Evolutionary conservation across 176 grass and related monocot genomes (phyloP).

Genomic region (Zoysia pacifica): DNA sequence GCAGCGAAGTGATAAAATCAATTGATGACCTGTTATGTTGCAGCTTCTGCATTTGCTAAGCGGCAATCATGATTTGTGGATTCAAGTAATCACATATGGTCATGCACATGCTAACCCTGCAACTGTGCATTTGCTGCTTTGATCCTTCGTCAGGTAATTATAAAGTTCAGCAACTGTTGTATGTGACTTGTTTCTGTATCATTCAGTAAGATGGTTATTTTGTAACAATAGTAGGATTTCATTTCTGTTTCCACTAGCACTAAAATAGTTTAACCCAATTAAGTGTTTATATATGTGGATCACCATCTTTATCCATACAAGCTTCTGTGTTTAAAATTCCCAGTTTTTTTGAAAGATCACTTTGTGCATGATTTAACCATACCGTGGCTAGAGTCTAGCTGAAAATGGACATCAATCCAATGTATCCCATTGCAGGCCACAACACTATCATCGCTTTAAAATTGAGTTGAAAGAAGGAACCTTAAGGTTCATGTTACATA

Average conservation of each 20-base stretch:
- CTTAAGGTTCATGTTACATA: background rate
- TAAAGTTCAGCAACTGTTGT: constrained; percentile 43
- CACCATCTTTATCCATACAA: constrained; percentile 4
- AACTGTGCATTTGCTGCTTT: constrained; percentile 26
- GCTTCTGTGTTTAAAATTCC: background rate
- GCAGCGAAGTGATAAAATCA: constrained; percentile 51
- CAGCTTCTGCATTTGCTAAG: constrained; percentile 17
- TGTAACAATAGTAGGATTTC: constrained; percentile 40
- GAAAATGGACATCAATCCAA: constrained; percentile 5
- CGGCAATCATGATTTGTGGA: constrained; percentile 16
- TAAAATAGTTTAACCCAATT: constrained; percentile 24
- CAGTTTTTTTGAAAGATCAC: background rate
- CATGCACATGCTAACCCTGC: constrained; percentile 41
- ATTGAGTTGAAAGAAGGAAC: background rate
- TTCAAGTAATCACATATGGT: constrained; percentile 20
- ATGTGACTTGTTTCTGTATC: constrained; percentile 46
- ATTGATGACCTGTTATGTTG: constrained; percentile 23
- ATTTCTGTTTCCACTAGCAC: constrained; percentile 25
- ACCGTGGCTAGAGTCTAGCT: constrained; percentile 2
- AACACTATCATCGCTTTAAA: background rate
- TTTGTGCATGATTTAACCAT: constrained; percentile 18
- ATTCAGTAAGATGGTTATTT: constrained; percentile 48
- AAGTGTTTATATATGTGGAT: constrained; percentile 34
- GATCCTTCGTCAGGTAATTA: constrained; percentile 22
- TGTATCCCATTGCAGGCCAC: background rate